phyloP scores from a whole-genome alignment of 1,139 yeast species.

The Protomyces inundatus region DNA sequence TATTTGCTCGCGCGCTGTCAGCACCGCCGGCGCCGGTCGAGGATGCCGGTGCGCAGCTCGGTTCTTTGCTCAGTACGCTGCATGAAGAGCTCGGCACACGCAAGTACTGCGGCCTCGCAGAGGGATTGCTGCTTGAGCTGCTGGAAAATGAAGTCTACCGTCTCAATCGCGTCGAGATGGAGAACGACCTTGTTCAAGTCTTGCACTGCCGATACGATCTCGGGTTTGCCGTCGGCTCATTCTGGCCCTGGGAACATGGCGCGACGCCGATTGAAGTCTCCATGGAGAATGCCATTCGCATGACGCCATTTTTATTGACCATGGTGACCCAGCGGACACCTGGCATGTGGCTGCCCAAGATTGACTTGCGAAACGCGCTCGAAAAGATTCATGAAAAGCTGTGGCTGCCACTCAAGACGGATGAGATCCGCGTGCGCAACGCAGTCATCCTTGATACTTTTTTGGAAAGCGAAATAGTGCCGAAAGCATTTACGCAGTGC shows the following conservation, averaged over 20 bases:
- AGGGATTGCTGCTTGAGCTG: slow-evolving; percentile 58
- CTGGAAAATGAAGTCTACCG: slow-evolving; percentile 53
- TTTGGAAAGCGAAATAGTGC: slow-evolving; percentile 40
- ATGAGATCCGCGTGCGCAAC: slow-evolving; percentile 41
- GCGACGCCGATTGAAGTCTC: slow-evolving; percentile 47
- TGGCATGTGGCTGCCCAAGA: slow-evolving; percentile 47
- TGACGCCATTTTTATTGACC: slow-evolving; percentile 60
- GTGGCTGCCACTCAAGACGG: slow-evolving; percentile 41
- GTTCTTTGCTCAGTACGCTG: slow-evolving; percentile 43
- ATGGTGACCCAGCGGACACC: slow-evolving; percentile 58
- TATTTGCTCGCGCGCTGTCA: slow-evolving; percentile 32
- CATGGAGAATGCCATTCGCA: slow-evolving; percentile 50
- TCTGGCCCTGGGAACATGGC: slow-evolving; percentile 62
- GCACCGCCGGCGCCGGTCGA: slow-evolving; percentile 33
- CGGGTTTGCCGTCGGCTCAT: slow-evolving; percentile 53
- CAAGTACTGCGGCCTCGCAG: slow-evolving; percentile 60
- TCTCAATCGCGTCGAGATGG: slow-evolving; percentile 45
- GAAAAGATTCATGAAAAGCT: slow-evolving; percentile 69
- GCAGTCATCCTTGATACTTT: slow-evolving; percentile 46
- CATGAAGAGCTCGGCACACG: slow-evolving; percentile 72
- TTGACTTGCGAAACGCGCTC: slow-evolving; percentile 64
- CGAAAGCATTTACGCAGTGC: not conserved
- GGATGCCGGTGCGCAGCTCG: slow-evolving; percentile 32
- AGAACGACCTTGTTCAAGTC: slow-evolving; percentile 65
- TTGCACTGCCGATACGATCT: slow-evolving; percentile 74